Conservation (phyloP, 2,329 filamentous ascomycete genomes). For the Bipolaris victoriae region DNA sequence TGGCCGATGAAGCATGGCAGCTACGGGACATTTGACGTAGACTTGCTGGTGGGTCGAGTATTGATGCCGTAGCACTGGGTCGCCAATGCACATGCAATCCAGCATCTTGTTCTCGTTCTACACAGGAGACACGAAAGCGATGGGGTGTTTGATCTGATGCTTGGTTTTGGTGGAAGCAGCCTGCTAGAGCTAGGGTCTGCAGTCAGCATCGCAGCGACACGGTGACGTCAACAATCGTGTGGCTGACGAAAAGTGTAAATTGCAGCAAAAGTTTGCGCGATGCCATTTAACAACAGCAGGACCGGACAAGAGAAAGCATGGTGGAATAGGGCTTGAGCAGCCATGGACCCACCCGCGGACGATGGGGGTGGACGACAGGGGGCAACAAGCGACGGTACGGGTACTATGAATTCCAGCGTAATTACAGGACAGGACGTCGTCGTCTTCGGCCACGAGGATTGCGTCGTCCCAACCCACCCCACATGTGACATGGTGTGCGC, state of each 20-base stretch:
- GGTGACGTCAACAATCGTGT: neutral
- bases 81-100: neutral
- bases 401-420: neutral
- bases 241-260: neutral
- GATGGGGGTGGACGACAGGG: slow-evolving; percentile 5
- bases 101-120: neutral
- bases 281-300: neutral
- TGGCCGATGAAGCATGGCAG: neutral
- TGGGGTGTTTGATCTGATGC: neutral
- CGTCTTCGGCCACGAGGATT: neutral
- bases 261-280: neutral
- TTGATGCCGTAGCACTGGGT: neutral
- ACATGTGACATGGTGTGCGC: slow-evolving; percentile 11
- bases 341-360: neutral
- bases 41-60: neutral
- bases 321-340: neutral
- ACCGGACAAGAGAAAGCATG: neutral
- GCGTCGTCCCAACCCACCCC: slow-evolving; percentile 6
- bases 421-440: neutral
- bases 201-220: neutral
- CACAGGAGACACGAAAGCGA: neutral
- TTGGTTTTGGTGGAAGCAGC: neutral
- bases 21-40: neutral
- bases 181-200: neutral
- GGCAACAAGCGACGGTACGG: slow-evolving; percentile 4